Evolutionary conservation across 2,329 filamentous ascomycete genomes (phyloP).

Genomic region (Neoscytalidium dimidiatum): DNA sequence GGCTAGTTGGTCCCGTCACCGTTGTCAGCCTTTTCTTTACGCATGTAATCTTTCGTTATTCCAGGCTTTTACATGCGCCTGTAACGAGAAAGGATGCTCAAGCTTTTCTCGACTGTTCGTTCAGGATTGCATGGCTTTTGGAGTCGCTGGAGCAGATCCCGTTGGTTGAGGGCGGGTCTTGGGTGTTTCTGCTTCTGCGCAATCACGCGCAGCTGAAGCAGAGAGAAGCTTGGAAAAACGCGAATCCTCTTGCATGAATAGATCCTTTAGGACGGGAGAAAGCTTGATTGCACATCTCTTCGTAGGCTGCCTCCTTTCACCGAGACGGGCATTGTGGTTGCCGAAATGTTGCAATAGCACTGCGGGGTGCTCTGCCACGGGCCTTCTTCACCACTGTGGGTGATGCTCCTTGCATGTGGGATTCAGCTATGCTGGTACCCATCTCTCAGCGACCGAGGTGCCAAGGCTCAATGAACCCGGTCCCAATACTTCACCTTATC

Average conservation of each 20-base stretch:
- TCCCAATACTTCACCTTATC: background rate
- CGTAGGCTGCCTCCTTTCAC: background rate
- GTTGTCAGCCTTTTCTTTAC: background rate
- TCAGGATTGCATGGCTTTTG: background rate
- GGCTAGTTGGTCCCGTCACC: background rate
- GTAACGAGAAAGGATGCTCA: background rate
- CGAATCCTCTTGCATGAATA: background rate
- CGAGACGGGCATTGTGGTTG: background rate
- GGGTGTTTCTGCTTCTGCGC: no score
- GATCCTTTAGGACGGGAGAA: background rate
- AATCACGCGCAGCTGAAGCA: no score
- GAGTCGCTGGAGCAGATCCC: background rate
- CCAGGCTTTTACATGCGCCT: background rate
- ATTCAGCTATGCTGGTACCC: background rate
- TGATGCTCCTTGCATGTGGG: background rate
- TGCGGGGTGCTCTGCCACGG: background rate
- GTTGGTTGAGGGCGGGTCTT: background rate
- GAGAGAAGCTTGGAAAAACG: no score
- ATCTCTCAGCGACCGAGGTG: background rate
- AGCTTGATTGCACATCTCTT: conserved; percentile 3
- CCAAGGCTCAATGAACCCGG: background rate
- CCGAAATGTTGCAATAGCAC: background rate
- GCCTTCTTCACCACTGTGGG: background rate
- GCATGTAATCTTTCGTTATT: background rate
- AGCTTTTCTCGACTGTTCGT: background rate